Evolutionary conservation across 495 filamentous ascomycete species (phyloP).

Genomic region (Aspergillus avenaceus): DNA sequence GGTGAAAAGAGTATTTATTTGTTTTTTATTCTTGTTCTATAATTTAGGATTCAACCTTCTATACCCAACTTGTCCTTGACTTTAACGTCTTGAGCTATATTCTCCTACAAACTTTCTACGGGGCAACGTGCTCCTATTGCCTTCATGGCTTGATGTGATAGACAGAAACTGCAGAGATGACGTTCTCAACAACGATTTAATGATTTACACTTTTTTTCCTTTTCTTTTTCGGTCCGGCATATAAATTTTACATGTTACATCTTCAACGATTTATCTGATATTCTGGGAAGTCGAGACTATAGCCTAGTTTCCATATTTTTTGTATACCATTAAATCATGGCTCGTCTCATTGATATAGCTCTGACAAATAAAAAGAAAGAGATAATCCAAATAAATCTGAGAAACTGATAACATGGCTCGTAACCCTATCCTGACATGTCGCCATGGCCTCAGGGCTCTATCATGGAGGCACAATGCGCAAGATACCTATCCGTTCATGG

Average conservation of each 20-base stretch:
- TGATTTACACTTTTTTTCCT: conserved; percentile 11
- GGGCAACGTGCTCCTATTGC: conserved; percentile 7
- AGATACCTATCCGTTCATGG: background rate
- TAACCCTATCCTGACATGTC: background rate
- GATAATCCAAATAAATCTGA: background rate
- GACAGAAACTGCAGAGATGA: conserved; percentile 21
- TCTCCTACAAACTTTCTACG: conserved; percentile 6
- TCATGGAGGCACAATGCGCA: background rate
- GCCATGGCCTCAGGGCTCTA: conserved; percentile 1
- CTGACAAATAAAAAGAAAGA: conserved; percentile 8
- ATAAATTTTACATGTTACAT: conserved; percentile 7
- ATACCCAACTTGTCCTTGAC: conserved; percentile 40
- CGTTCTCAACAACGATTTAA: conserved; percentile 45
- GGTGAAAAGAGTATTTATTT: conserved; percentile 15
- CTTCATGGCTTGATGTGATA: conserved; percentile 15
- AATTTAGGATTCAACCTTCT: conserved; percentile 49
- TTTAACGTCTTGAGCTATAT: conserved; percentile 32
- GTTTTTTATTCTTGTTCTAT: conserved; percentile 12
- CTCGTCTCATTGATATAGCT: conserved; percentile 7
- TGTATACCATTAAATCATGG: conserved; percentile 3
- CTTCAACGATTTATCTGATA: background rate
- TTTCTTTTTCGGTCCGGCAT: conserved; percentile 7
- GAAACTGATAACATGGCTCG: background rate
- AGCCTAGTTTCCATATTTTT: background rate
- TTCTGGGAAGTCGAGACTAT: no score